Base-by-base conservation (phyloP, 371 early-diverging fungal species). In the Mucor lusitanicus region DNA sequence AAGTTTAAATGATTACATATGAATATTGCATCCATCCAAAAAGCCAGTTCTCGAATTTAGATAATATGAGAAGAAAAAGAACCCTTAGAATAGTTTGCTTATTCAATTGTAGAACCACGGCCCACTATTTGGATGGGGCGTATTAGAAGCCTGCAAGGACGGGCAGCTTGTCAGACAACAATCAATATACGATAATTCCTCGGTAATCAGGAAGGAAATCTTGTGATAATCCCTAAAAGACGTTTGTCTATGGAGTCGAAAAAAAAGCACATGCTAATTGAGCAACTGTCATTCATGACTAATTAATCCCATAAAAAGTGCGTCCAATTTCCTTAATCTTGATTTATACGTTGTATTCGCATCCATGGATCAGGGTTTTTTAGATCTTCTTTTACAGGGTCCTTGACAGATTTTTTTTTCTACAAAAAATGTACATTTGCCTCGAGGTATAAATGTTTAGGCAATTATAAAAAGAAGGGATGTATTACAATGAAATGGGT, bases 1-100 rank as follows among this genome's bases (percentile, higher is more conserved):
- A 42, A 46, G 32, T 40, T 27, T 40, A 59, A n/a, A 37, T 17
- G 15, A 6, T 61, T 46, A 40, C 61, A 61, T 61, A 61, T 61
- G 61, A 46, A 46, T 39, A 37, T 21, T 59, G n/a, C 30, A 32
- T 56, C 30, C 30, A 56, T 56, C 30, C 33, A 9, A 32, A 8
- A n/a, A 32, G 33, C 56, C 17, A 4, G 6, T 56, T 56, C 19
- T 56, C 33, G 17, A 56, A 13, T 37, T 35, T 58, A 4, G 9
- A 12, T 56, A 32, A 30, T 56, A 56, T 56, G 56, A 44, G 19
- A 44, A 44, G 17, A 44, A 19, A 42, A 44, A 37, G 44, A 44
- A 44, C 19, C 44, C 44, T 44, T 44, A 44, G 44, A 44, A 44
- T 4, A 44, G 19, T 19, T 44, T 37, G 37, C 19, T 44, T 7